Evolutionary conservation across 495 filamentous ascomycete genomes (phyloP), one percentile per base, ranked within the genome.

Genomic region (Trichoderma reesei): DNA sequence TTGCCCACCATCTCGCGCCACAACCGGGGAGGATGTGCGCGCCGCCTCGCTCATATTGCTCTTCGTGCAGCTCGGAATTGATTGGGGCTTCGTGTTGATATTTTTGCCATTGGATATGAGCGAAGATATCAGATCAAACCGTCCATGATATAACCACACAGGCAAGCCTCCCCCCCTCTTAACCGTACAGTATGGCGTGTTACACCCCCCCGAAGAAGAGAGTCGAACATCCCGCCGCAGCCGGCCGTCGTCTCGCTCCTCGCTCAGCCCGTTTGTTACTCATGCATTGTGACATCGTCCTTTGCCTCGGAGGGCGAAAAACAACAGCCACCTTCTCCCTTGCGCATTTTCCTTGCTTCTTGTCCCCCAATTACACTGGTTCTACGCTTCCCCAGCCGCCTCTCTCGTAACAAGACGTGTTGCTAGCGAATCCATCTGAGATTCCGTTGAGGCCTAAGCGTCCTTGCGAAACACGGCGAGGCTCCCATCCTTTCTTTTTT

Each of bases 221-320:
- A 39, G 8, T 34, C 51, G 11, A 56, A 26, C 26, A 56, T 56
- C 16, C 51, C 51, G 51, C 31, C 51, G 51, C 51, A 56, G 51
- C 51, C 51, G 51, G 26, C 44, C 16, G 48, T 16, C 26, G 26
- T 26, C 26, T 16, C 14, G 3, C 6, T 5, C 31, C 20, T 56
- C 48, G 9, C 33, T 18, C 48, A 5, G n/a, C 5, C 26, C 26
- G 26, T 26, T 26, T 10, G 20, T 33, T 56, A 56, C 51, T 56
- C 51, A 56, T 56, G 51, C 51, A 34, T 34, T 56, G 51, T 56
- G 51, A 56, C 51, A 56, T 56, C 51, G 51, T 26, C 26, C 26
- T 56, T 56, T 56, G 51, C 51, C 51, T 36, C 51, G 26, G 26
- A 26, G 26, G 26, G 26, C 26, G 26, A 26, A 26, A 26, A 26